Percentiles rank a stretch among this genome's conserved stretches.
These are phyloP conservation scores for Fomitopsis betulina DNA, from an alignment of 1,284 basidiomycete genomes.

Conservation along the genomic window DNA sequence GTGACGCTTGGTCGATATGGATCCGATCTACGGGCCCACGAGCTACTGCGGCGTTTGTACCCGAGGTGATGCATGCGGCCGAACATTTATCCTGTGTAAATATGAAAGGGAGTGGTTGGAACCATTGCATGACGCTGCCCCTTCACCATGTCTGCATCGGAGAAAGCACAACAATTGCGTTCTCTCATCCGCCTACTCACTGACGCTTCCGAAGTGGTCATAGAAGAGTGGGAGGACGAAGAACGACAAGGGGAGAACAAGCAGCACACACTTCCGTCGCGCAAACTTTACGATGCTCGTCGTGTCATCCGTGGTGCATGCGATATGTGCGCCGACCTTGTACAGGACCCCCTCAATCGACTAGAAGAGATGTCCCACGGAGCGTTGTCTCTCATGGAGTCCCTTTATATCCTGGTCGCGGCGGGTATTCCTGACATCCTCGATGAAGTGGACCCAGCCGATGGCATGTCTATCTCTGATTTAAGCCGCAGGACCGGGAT, in stretches of 20 bases:
- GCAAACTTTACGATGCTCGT: constrained; percentile 9
- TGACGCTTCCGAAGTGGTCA: constrained; percentile 8
- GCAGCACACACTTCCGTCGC: constrained; percentile 3
- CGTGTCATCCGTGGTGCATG: constrained; percentile 7
- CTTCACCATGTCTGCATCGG: constrained; percentile 3
- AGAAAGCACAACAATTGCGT: constrained; percentile 4
- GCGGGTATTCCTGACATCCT: constrained; percentile 14
- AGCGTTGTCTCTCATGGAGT: constrained; percentile 9
- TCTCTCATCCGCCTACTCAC: constrained; percentile 5
- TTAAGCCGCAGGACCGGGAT: constrained; percentile 3
- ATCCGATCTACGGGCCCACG: constrained; percentile 1
- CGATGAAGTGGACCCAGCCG: constrained; percentile 2
- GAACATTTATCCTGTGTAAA: not conserved
- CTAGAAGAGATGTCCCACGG: constrained; percentile 8
- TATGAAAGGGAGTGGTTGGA: not conserved
- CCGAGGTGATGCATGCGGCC: not conserved
- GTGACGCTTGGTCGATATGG: not conserved
- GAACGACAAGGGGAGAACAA: not conserved
- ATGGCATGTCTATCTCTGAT: constrained; percentile 6
- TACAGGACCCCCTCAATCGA: constrained; percentile 12
- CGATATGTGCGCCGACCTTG: constrained; percentile 10
- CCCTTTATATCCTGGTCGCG: constrained; percentile 11
- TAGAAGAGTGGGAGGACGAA: constrained; percentile 7
- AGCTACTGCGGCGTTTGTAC: not conserved
- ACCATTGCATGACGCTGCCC: not conserved